Evolutionary conservation across 78 protist genomes (phyloP).

Genomic region (Pigoraptor vietnamica): DNA sequence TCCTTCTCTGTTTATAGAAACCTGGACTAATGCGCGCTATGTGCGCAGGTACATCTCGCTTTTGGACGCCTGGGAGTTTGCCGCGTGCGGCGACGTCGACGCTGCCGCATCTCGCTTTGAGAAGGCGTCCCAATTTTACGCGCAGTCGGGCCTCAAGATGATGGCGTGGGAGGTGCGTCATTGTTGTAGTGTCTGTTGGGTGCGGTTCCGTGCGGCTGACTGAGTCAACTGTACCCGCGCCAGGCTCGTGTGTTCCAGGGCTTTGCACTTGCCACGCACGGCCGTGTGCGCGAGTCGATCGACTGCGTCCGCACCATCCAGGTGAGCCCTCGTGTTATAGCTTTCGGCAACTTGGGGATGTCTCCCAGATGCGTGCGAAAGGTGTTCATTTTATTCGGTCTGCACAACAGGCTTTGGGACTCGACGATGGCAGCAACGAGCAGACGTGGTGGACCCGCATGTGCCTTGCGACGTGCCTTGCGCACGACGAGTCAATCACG

Average conservation of each 20-base stretch:
- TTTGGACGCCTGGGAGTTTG: neutral
- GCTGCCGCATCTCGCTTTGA: neutral
- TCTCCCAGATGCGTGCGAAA: too few relatives aligned
- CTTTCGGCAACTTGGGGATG: too few relatives aligned
- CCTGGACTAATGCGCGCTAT: too few relatives aligned
- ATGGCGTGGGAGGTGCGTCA: neutral
- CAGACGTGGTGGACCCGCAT: neutral
- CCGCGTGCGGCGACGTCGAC: neutral
- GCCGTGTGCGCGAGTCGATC: neutral
- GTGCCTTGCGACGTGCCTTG: neutral
- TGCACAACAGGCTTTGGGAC: neutral
- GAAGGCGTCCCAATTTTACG: neutral
- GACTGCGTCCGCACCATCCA: neutral
- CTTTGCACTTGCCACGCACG: neutral
- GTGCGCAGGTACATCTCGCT: neutral
- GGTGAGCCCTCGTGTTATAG: neutral
- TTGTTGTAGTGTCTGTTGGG: too few relatives aligned
- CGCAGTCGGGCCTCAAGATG: neutral
- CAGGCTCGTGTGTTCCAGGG: neutral
- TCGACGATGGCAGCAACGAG: neutral
- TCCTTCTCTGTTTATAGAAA: too few relatives aligned
- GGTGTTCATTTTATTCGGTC: too few relatives aligned
- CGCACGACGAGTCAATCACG: neutral
- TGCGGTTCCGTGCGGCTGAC: neutral
- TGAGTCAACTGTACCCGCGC: neutral